Conservation (phyloP, 805 yeast species). For the Candida xiaguanensis region DNA sequence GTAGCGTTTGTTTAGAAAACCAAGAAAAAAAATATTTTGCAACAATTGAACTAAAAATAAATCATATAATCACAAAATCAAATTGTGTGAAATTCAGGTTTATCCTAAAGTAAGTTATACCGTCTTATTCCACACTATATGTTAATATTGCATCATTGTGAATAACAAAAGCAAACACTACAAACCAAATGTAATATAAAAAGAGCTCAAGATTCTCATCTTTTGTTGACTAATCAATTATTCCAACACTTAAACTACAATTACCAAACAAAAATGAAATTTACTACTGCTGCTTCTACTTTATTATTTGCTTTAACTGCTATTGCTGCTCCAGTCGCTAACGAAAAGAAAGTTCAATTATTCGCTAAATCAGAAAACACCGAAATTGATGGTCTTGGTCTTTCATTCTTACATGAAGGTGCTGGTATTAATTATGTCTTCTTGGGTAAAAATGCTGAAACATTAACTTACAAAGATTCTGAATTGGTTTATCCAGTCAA, state of each 20-base stretch:
- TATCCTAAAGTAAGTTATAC: too few species aligned
- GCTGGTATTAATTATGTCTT: conserved; percentile 42
- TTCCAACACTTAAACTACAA: neutral
- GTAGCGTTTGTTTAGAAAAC: too few species aligned
- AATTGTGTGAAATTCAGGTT: too few species aligned
- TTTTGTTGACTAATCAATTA: neutral
- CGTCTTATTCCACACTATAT: too few species aligned
- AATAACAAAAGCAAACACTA: too few species aligned
- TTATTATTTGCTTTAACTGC: conserved; percentile 8
- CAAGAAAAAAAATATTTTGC: neutral
- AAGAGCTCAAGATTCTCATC: neutral
- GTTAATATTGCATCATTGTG: neutral
- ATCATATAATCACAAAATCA: too few species aligned
- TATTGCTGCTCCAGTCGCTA: conserved; percentile 5
- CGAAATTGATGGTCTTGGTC: conserved; percentile 23
- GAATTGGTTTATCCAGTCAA: neutral
- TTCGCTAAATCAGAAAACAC: conserved; percentile 22
- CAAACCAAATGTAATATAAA: neutral
- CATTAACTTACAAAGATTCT: neutral
- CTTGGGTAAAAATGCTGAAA: conserved; percentile 11
- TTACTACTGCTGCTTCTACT: conserved; percentile 3
- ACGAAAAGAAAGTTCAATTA: conserved; percentile 14
- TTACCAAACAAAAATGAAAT: conserved; percentile 1
- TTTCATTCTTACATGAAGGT: conserved; percentile 37
- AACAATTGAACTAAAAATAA: neutral